Evolutionary conservation across 306 rosid genomes (phyloP).

Genomic region (Quercus parvula): DNA sequence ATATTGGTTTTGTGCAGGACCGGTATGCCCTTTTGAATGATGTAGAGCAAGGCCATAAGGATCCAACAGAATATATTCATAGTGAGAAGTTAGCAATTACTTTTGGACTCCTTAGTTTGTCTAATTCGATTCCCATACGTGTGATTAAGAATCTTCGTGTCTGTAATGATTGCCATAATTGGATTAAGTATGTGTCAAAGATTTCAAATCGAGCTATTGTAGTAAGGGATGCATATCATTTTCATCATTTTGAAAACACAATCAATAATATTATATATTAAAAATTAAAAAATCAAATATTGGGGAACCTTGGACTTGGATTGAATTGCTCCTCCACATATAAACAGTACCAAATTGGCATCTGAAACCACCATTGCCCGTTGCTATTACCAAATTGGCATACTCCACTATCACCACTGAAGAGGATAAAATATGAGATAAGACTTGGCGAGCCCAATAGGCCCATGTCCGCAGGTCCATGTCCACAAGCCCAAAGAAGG

Average conservation of each 20-base stretch:
- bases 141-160: conserved; percentile 84
- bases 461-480: no score
- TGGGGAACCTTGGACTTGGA: no score
- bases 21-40: conserved; percentile 52
- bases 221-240: conserved; percentile 77
- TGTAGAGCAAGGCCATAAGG: conserved; percentile 52
- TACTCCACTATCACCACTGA: no score
- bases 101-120: conserved; percentile 67
- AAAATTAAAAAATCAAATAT: no score
- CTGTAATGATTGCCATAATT: conserved; percentile 82
- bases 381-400: no score
- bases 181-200: conserved; percentile 74
- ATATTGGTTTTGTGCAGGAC: conserved; percentile 58
- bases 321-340: no score
- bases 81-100: conserved; percentile 83
- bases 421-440: no score
- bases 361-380: no score
- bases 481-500: no score
- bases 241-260: conserved; percentile 63
- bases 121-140: conserved; percentile 44
- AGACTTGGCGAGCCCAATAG: no score
- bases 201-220: conserved; percentile 51
- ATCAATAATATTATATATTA: no score
- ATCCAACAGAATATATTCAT: conserved; percentile 49
- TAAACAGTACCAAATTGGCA: no score